Base-by-base conservation (phyloP, 2,329 filamentous ascomycete species). In the Trichoderma atrobrunneum region DNA sequence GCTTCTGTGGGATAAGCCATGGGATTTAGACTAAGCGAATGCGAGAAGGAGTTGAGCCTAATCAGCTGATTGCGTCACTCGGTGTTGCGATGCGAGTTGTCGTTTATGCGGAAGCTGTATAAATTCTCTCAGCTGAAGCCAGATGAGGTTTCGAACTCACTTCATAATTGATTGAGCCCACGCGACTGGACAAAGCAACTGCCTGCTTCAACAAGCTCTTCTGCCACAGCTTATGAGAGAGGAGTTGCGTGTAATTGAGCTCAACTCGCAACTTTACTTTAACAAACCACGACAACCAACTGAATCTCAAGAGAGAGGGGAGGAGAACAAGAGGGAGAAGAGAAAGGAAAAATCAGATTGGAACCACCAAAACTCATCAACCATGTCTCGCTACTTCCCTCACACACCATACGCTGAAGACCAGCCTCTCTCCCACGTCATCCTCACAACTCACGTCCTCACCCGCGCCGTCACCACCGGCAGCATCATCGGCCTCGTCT, bases 361-460 rank as follows among this genome's bases (percentile, higher is more conserved):
- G 28, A 10, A n/a, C 59, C 12, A 18, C 3, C 30, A 21, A 61
- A 24, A n/a, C 30, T 61, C 59, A 34, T 36, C 51, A 65, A 89
- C 57, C 14, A 60, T 90, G 87, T 88, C 87, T 5, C 85, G 85
- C 72, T 84, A 86, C 78, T 85, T 83, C 78, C 87, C 88, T 7
- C 88, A 89, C 76, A 72, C 88, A 5, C 74, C 83, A 65, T 89
- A 89, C 78, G 88, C 89, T 34, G 90, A 92, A 81, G 90, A 92
- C 78, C 90, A 92, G 75, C 85, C 86, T 36, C 81, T 85, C 72
- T 77, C 85, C 8, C 82, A 81, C 73, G 82, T 85, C 5, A 88
- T 92, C 75, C 87, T 92, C 73, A 84, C 84, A 71, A 82, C 85
- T 0, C 90, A 92, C 80, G 87, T 90, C 74, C 82, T 89, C 61